phyloP scores from a whole-genome alignment of 2,329 filamentous ascomycete species.

The Colletotrichum euphorbiae region DNA sequence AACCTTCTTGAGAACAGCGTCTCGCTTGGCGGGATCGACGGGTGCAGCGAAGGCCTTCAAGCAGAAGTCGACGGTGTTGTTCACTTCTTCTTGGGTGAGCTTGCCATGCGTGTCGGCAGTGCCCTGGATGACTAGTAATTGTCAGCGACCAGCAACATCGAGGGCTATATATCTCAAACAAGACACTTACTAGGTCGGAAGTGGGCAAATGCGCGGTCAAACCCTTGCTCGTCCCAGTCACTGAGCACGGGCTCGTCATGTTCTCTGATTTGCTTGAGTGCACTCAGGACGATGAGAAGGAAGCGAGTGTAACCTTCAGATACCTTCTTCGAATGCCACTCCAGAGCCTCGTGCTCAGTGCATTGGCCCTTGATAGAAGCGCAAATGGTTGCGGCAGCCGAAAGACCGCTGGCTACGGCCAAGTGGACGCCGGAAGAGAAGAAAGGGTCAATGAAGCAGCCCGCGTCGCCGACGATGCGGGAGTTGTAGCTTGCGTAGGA shows the following conservation, averaged over 20 bases:
- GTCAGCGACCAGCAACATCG: neutral
- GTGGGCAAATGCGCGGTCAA: constrained; percentile 56
- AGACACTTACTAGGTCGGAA: constrained; percentile 53
- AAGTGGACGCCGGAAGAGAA: constrained; percentile 63
- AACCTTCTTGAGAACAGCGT: constrained; percentile 19
- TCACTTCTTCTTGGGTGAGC: constrained; percentile 47
- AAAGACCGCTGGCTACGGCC: constrained; percentile 55
- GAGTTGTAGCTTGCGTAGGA: constrained; percentile 53
- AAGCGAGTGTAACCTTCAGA: constrained; percentile 61
- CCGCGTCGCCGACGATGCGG: constrained; percentile 59
- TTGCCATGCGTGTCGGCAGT: constrained; percentile 47
- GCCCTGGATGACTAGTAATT: constrained; percentile 52
- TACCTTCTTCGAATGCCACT: constrained; percentile 58
- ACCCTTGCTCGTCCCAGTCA: constrained; percentile 55
- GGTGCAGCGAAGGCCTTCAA: constrained; percentile 45
- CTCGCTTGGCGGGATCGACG: neutral
- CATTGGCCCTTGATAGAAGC: constrained; percentile 53
- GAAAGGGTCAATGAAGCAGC: constrained; percentile 61
- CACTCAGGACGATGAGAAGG: constrained; percentile 54
- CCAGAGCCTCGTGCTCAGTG: constrained; percentile 50
- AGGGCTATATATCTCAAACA: neutral
- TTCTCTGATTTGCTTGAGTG: constrained; percentile 41
- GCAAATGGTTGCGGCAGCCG: constrained; percentile 58
- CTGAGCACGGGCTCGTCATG: constrained; percentile 53
- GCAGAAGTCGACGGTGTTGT: constrained; percentile 50